Base-by-base conservation (phyloP, 495 filamentous ascomycete species). In the Aspergillus mulundensis region DNA sequence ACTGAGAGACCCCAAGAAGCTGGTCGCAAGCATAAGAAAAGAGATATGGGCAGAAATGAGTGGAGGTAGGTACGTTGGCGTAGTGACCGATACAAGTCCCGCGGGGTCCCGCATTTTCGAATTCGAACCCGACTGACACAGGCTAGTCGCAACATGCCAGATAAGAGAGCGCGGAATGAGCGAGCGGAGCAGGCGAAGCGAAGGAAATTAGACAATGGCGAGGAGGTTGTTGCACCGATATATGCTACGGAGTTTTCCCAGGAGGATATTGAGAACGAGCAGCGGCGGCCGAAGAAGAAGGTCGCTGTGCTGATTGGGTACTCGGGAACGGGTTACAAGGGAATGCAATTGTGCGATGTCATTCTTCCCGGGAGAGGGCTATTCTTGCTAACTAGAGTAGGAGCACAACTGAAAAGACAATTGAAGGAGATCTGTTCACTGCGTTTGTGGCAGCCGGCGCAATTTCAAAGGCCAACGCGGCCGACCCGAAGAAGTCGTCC, bases 271-370 rank as follows among this genome's bases (percentile, higher is more conserved):
- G 87, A 85, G 5, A 82, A 81, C 34, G 92, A 98, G 69, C 84
- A 85, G 63, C 82, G 92, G 46, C 86, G 84, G 45, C 94, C 94
- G 3, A 97, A 98, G 76, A 84, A 88, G 65, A 98, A 98, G 73
- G 94, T 95, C 23, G 95, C 94, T 18, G 88, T 98, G 15, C 69
- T 97, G 76, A 83, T 98, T 58, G 93, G 95, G 6, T 98, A 98
- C 67, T 90, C 90, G 20, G 94, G 94, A 23, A 95, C 88, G n/a
- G 95, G 95, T 14, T 98, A 98, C 72, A 91, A 89, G 70, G 94
- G 94, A 56, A 92, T 98, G 82, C 94, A 98, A 69, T 84, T 97
- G 79, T 84, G 67, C 42, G 73, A 47, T 15, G 12, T 15, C 57
- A 32, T 25, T 54, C 10, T 49, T 46, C 19, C 12, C n/a, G 12